Evolutionary conservation across 1,284 basidiomycete species (phyloP).

Genomic region (Boletus semigastroideus): DNA sequence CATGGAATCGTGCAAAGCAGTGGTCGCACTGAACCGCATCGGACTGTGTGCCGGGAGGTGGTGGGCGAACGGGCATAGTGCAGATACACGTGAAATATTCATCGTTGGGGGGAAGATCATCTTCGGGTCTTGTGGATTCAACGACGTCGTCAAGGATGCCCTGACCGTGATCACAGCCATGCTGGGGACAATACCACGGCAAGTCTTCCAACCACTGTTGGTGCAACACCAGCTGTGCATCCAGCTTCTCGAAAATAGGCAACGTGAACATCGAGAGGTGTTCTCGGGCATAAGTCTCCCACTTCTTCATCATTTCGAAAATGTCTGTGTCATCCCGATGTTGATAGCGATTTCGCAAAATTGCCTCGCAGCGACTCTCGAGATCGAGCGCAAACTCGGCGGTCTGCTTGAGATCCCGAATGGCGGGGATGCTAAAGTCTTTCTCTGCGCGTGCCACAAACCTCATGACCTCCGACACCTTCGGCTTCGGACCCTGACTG

Average conservation of each 20-base stretch:
- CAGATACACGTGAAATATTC: conserved; percentile 85
- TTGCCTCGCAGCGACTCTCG: conserved; percentile 69
- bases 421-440: conserved; percentile 65
- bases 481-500: conserved; percentile 51
- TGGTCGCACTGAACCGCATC: conserved; percentile 87
- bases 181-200: conserved; percentile 73
- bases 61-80: conserved; percentile 68
- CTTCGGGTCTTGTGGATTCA: conserved; percentile 67
- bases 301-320: conserved; percentile 67
- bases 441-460: conserved; percentile 69
- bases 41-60: conserved; percentile 65
- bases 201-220: conserved; percentile 68
- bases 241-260: conserved; percentile 69
- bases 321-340: conserved; percentile 56
- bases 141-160: conserved; percentile 69
- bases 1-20: conserved; percentile 80
- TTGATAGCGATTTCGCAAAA: conserved; percentile 62
- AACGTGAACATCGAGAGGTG: conserved; percentile 71
- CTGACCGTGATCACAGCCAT: conserved; percentile 59
- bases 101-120: conserved; percentile 71
- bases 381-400: conserved; percentile 72
- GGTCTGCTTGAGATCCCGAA: conserved; percentile 64
- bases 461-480: conserved; percentile 63
- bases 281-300: conserved; percentile 67
- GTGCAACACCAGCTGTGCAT: conserved; percentile 63